Base-by-base conservation (phyloP, 305 asterid genomes). In the Fraxinus ornus region DNA sequence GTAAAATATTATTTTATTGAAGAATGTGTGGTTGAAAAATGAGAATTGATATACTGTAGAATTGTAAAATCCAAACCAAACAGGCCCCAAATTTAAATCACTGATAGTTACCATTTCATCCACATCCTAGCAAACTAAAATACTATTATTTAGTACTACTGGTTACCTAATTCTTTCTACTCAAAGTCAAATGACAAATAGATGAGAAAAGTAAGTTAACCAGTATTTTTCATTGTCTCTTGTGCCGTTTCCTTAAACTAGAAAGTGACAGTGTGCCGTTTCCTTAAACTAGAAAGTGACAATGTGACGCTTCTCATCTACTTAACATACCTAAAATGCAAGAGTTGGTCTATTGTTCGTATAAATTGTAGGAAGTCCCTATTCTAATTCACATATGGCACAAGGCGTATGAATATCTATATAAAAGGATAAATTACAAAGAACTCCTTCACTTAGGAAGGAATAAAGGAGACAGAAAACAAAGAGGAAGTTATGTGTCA, bases 21-120 rank as follows among this genome's bases (percentile, higher is more conserved):
- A n/a, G n/a, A n/a, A n/a, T n/a, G n/a, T n/a, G n/a, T n/a, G n/a
- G n/a, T n/a, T n/a, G n/a, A n/a, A n/a, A n/a, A n/a, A n/a, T n/a
- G n/a, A n/a, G n/a, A n/a, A n/a, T n/a, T n/a, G n/a, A n/a, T n/a
- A n/a, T n/a, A n/a, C n/a, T n/a, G n/a, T n/a, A n/a, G n/a, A n/a
- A n/a, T n/a, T n/a, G n/a, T n/a, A n/a, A n/a, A n/a, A n/a, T n/a
- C n/a, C n/a, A n/a, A n/a, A n/a, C n/a, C n/a, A n/a, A n/a, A n/a
- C n/a, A n/a, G n/a, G n/a, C n/a, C n/a, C n/a, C 71, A 62, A 72
- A 33, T 72, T 72, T 72, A 72, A 72, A 72, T 72, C 76, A 72
- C 47, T 0, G 13, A 71, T 8, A 17, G 13, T 32, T 72, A n/a
- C 13, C 76, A 72, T 17, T 13, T 72, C 47, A 72, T 33, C 12